These are phyloP conservation scores for Musa acuminata DNA, from an alignment of 176 grass and related monocot species.

Conservation along the genomic window DNA sequence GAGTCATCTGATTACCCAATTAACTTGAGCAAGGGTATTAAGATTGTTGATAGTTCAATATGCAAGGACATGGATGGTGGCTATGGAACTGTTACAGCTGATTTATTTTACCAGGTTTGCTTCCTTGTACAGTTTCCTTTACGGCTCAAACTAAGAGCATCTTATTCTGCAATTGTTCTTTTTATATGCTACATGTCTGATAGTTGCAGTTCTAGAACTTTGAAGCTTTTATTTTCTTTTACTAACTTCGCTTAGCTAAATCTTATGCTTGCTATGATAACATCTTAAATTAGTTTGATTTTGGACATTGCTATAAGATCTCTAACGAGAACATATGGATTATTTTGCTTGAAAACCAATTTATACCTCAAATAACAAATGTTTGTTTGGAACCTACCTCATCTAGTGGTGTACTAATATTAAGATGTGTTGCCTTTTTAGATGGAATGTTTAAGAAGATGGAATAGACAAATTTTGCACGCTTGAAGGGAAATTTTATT, in stretches of 20 bases:
- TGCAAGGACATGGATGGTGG: conserved; percentile 56
- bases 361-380: no score
- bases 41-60: conserved; percentile 42
- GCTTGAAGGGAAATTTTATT: no score
- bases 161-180: neutral
- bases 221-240: neutral
- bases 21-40: conserved; percentile 37
- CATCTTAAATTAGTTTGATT: no score
- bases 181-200: neutral
- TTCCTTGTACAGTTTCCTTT: conserved; percentile 6
- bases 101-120: conserved; percentile 75
- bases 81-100: conserved; percentile 45
- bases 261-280: no score
- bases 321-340: no score
- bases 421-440: no score
- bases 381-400: no score
- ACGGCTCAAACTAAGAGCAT: neutral
- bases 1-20: conserved; percentile 39
- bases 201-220: neutral
- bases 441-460: no score
- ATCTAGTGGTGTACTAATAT: no score
- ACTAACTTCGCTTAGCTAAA: neutral
- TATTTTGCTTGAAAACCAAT: no score
- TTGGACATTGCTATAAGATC: no score
- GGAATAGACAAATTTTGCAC: no score